A percentile compares a stretch with the other conserved stretches of the same genome.
Evolutionary conservation across 1,139 yeast genomes (phyloP).

Genomic region (Saccharomyces hybrid): DNA sequence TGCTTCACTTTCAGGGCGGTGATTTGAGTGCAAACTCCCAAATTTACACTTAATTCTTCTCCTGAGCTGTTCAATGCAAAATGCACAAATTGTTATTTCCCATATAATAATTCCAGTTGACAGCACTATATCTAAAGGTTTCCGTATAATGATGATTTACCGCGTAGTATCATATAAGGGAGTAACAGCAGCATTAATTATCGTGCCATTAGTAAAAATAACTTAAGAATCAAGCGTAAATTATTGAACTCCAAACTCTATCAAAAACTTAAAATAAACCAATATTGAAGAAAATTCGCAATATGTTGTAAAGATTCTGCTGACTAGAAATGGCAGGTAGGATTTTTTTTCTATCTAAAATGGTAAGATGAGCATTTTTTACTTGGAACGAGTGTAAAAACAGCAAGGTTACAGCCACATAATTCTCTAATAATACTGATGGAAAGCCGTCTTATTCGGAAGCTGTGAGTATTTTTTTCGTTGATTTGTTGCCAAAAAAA

Average conservation of each 20-base stretch:
- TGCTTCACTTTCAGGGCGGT: not conserved
- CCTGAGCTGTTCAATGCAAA: not conserved
- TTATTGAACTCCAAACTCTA: not conserved
- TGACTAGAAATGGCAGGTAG: not conserved
- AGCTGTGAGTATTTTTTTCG: not conserved
- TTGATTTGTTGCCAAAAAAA: not conserved
- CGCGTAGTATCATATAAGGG: not conserved
- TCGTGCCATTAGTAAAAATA: not conserved
- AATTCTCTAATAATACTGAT: not conserved
- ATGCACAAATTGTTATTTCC: not conserved
- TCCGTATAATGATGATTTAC: not conserved
- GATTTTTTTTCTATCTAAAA: not conserved
- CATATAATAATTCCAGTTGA: not conserved
- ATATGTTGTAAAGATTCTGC: not conserved
- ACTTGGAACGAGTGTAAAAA: not conserved
- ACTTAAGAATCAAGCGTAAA: not conserved
- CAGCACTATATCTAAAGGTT: not conserved
- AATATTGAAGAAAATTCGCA: not conserved
- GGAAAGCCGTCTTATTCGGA: not conserved
- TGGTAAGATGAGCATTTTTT: not conserved
- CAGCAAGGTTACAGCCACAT: not conserved
- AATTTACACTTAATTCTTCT: not conserved
- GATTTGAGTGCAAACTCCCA: not conserved
- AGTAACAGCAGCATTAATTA: not conserved
- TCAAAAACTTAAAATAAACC: not conserved